These are phyloP conservation scores for Gossypium laxum DNA, from an alignment of 441 rosid genomes.

Conservation along the genomic window DNA sequence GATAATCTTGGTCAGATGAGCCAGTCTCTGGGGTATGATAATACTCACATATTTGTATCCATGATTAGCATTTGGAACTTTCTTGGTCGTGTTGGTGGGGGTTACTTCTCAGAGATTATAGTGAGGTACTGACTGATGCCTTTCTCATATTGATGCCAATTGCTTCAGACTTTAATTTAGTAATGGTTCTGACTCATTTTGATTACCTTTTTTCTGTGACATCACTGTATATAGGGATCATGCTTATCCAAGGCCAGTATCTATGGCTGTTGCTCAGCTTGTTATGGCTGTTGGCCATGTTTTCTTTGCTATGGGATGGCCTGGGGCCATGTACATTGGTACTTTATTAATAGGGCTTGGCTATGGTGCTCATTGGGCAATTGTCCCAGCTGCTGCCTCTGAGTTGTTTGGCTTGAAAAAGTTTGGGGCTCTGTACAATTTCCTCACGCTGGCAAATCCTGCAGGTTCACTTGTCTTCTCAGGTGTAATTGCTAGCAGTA, in stretches of 20 bases:
- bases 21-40: slow-evolving; percentile 75
- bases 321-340: slow-evolving; percentile 74
- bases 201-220: slow-evolving; percentile 3
- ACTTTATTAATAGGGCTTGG: slow-evolving; percentile 82
- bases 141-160: background rate
- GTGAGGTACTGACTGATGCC: slow-evolving; percentile 44
- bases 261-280: slow-evolving; percentile 67
- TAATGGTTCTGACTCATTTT: slow-evolving; percentile 7
- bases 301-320: slow-evolving; percentile 81
- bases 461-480: slow-evolving; percentile 90
- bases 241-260: slow-evolving; percentile 79
- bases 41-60: slow-evolving; percentile 75
- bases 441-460: slow-evolving; percentile 83
- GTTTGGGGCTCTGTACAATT: slow-evolving; percentile 84
- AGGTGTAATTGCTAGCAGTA: slow-evolving; percentile 72
- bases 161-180: background rate
- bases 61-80: slow-evolving; percentile 98
- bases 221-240: slow-evolving; percentile 43
- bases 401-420: slow-evolving; percentile 90
- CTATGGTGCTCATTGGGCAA: slow-evolving; percentile 94
- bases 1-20: slow-evolving; percentile 98
- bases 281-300: slow-evolving; percentile 79
- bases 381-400: slow-evolving; percentile 87
- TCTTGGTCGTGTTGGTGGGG: slow-evolving; percentile 88
- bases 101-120: slow-evolving; percentile 77